Conservation (phyloP, 352 stramenopile species). For the Stephanocyclus meneghinianus region DNA sequence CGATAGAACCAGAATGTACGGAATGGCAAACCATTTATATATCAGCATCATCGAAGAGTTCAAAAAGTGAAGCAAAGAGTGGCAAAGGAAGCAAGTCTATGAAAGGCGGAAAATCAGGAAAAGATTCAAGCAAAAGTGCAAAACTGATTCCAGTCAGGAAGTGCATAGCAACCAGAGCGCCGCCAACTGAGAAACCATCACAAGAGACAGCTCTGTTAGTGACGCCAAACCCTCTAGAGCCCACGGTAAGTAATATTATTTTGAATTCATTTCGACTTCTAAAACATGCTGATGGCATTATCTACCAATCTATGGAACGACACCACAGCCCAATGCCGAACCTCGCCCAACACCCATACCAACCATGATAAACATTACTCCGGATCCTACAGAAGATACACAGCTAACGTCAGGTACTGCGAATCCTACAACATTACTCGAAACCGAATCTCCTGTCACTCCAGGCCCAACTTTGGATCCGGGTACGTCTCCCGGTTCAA, state of each 20-base stretch:
- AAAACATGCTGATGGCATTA: neutral
- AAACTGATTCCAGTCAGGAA: neutral
- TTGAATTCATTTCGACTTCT: neutral
- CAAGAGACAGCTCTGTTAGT: neutral
- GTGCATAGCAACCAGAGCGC: neutral
- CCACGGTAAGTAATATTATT: neutral
- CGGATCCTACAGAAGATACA: neutral
- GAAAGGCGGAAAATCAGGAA: neutral
- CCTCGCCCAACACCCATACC: conserved; percentile 5
- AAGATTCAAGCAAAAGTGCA: neutral
- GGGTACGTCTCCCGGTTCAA: neutral
- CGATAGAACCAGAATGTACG: neutral
- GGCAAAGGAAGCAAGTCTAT: conserved; percentile 9
- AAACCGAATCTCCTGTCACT: neutral
- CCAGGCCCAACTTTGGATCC: neutral
- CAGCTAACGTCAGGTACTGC: neutral
- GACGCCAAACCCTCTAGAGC: neutral
- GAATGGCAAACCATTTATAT: conserved; percentile 10
- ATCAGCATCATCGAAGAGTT: conserved; percentile 3
- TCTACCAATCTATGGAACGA: neutral
- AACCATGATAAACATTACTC: conserved; percentile 13
- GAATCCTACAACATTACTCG: neutral
- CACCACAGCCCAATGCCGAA: neutral
- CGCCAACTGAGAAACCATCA: neutral
- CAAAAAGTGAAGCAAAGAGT: conserved; percentile 11